Evolutionary conservation across 2,329 filamentous ascomycete genomes (phyloP).

Genomic region (Mollisia scopiformis): DNA sequence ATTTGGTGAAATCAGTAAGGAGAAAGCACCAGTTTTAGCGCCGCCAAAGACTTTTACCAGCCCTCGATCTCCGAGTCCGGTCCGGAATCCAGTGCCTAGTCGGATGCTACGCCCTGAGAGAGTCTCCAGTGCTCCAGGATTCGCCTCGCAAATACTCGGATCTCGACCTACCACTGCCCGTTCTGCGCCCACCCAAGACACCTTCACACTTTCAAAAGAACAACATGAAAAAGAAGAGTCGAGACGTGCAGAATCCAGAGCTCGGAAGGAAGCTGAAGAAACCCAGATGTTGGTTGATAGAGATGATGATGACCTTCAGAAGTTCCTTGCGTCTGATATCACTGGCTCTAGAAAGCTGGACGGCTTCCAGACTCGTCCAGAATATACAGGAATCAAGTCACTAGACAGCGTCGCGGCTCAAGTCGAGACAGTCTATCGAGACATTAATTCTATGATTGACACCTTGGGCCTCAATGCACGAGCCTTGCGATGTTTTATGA

Average conservation of each 20-base stretch:
- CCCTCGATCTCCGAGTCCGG: conserved; percentile 73
- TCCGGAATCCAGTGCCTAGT: conserved; percentile 60
- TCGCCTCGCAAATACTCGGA: conserved; percentile 56
- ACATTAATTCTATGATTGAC: conserved; percentile 94
- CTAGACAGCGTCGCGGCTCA: conserved; percentile 61
- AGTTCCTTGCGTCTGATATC: conserved; percentile 61
- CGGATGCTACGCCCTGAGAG: conserved; percentile 55
- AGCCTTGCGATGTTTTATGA: conserved; percentile 57
- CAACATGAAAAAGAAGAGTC: conserved; percentile 33
- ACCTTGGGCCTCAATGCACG: conserved; percentile 86
- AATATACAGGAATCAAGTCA: conserved; percentile 49
- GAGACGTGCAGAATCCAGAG: conserved; percentile 43
- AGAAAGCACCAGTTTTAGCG: conserved; percentile 57
- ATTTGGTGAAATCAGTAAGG: conserved; percentile 57
- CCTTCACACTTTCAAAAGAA: conserved; percentile 28
- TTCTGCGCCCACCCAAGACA: conserved; percentile 13
- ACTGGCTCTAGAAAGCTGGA: conserved; percentile 65
- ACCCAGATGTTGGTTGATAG: conserved; percentile 63
- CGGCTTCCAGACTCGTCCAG: conserved; percentile 67
- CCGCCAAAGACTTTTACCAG: conserved; percentile 53
- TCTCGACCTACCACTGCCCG: conserved; percentile 46
- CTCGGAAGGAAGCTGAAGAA: conserved; percentile 60
- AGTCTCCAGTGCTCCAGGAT: conserved; percentile 63
- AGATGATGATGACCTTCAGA: conserved; percentile 70
- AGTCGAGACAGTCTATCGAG: conserved; percentile 71